Conservation (phyloP, 2,329 filamentous ascomycete genomes). For the Venturia asperata region DNA sequence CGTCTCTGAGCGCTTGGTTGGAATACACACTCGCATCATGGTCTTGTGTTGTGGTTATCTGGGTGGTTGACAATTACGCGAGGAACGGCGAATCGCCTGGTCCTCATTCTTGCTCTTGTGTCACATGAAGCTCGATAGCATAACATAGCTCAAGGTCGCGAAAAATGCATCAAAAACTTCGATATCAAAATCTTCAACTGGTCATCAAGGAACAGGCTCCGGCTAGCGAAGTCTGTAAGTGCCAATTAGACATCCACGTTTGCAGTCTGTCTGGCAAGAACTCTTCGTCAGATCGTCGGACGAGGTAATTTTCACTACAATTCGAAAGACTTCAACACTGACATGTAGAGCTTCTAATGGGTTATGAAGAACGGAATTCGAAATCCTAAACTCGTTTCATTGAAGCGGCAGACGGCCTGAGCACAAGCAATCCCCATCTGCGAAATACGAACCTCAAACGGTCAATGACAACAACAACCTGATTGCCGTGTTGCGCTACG, state of each 20-base stretch:
- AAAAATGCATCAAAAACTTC: not conserved
- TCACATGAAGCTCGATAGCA: slow-evolving; percentile 31
- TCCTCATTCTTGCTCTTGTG: slow-evolving; percentile 53
- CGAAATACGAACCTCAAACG: not conserved
- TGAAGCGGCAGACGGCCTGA: not conserved
- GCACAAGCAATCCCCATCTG: not conserved
- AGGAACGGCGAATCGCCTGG: slow-evolving; percentile 61
- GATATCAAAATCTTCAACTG: no score
- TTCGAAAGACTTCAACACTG: no score
- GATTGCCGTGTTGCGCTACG: no score
- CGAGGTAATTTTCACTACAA: no score
- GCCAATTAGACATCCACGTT: no score
- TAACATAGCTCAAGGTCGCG: not conserved
- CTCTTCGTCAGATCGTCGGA: no score
- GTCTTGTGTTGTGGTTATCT: slow-evolving; percentile 38
- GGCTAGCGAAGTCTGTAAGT: no score
- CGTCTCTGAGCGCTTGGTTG: slow-evolving; percentile 69
- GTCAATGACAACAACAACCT: no score
- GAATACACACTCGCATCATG: slow-evolving; percentile 26
- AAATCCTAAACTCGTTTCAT: not conserved
- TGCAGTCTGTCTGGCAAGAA: no score
- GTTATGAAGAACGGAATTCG: not conserved
- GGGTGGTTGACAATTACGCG: slow-evolving; percentile 53
- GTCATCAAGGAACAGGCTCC: no score
- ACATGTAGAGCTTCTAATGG: not conserved